Conservation (phyloP, 73 alveolate genomes). For the Paramecium pentaurelia region DNA sequence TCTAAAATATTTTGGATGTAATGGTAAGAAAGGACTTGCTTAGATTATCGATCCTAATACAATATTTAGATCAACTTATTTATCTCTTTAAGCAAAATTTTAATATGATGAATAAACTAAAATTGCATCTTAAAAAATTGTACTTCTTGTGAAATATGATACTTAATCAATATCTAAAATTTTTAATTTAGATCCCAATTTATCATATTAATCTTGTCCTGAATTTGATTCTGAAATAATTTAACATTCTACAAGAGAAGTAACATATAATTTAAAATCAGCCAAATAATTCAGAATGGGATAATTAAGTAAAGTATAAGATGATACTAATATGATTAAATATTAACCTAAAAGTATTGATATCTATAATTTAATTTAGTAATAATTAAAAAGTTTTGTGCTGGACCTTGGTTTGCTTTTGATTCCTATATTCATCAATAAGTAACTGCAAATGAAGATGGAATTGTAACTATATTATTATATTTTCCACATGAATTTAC, state of each 20-base stretch:
- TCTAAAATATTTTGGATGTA: conserved; percentile 11
- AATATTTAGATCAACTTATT: background rate
- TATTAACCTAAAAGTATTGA: background rate
- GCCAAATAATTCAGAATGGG: conserved; percentile 14
- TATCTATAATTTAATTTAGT: background rate
- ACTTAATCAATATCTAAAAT: background rate
- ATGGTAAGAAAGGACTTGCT: background rate
- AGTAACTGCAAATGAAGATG: background rate
- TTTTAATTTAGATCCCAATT: background rate
- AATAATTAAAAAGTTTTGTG: background rate
- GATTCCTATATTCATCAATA: conserved; percentile 25
- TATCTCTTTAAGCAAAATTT: conserved; percentile 14
- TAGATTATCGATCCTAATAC: conserved; percentile 1
- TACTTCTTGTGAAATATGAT: background rate
- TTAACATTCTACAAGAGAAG: background rate
- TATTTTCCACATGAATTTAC: conserved; percentile 35
- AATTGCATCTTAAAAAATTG: background rate
- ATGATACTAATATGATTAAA: background rate
- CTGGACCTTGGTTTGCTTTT: conserved; percentile 33
- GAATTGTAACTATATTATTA: background rate
- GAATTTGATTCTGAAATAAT: conserved; percentile 29
- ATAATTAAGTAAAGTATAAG: background rate
- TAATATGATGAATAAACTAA: background rate
- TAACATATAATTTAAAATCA: background rate
- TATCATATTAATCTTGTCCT: background rate